Evolutionary conservation across 306 rosid species (phyloP).

Genomic region (Prosopis cineraria): DNA sequence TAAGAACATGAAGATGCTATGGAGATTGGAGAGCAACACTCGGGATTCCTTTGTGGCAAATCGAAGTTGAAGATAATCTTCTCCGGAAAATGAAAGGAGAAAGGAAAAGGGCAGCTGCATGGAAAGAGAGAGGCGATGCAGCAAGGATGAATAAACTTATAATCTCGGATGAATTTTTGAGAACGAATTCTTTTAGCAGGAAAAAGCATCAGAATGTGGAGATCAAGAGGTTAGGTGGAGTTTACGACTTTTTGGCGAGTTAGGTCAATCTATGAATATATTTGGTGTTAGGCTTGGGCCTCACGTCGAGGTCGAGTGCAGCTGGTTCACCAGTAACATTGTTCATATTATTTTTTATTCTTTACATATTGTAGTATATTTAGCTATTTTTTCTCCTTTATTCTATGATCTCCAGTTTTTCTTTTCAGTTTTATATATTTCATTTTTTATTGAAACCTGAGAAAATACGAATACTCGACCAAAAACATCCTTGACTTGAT

Average conservation of each 20-base stretch:
- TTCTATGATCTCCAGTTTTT: neutral
- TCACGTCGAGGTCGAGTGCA: neutral
- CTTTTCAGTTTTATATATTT: neutral
- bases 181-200: constrained; percentile 16
- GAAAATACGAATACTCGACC: neutral
- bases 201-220: constrained; percentile 28
- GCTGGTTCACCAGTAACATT: neutral
- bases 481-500: neutral
- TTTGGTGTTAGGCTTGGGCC: neutral
- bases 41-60: constrained; percentile 15
- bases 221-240: neutral
- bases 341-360: neutral
- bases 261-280: neutral
- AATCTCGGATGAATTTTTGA: neutral
- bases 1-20: constrained; percentile 13
- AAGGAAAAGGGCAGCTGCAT: neutral
- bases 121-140: constrained; percentile 12
- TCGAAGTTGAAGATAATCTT: constrained; percentile 37
- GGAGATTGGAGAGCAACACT: constrained; percentile 16
- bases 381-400: neutral
- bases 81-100: constrained; percentile 28
- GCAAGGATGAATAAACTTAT: neutral
- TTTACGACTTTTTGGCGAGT: neutral
- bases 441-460: neutral
- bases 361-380: neutral